Conservation (phyloP, 306 rosid species). For the Sindora glabra region DNA sequence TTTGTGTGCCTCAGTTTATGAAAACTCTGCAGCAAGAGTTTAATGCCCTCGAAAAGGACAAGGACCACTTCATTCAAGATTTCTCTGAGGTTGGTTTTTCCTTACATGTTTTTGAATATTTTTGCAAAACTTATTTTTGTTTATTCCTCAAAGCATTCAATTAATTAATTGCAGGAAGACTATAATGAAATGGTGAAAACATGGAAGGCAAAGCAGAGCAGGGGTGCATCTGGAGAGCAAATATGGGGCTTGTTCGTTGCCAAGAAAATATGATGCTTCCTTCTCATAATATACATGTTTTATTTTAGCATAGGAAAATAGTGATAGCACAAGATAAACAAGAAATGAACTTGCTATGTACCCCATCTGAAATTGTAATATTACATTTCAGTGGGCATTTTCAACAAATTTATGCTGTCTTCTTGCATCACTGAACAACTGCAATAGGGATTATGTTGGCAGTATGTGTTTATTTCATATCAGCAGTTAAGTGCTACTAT, state of each 20-base stretch:
- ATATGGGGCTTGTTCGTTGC: conserved; percentile 73
- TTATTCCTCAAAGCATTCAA: neutral
- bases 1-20: conserved; percentile 44
- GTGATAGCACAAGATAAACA: too few relatives aligned
- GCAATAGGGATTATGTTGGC: too few relatives aligned
- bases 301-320: neutral
- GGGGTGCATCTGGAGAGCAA: conserved; percentile 52
- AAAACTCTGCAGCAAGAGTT: conserved; percentile 59
- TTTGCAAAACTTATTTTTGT: neutral
- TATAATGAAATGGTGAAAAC: conserved; percentile 40
- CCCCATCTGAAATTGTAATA: too few relatives aligned
- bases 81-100: conserved; percentile 59
- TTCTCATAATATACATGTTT: neutral
- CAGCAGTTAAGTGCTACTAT: too few relatives aligned
- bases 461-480: too few relatives aligned
- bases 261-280: conserved; percentile 39
- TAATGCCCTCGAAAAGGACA: conserved; percentile 50
- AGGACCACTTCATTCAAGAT: conserved; percentile 51
- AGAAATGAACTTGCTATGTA: too few relatives aligned
- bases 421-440: too few relatives aligned
- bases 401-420: too few relatives aligned
- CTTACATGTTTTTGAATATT: neutral
- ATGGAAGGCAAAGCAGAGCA: conserved; percentile 55
- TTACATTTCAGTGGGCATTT: too few relatives aligned
- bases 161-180: conserved; percentile 41